These are phyloP conservation scores for Dothistroma pini DNA, from an alignment of 2,329 filamentous ascomycete species.

Conservation along the genomic window DNA sequence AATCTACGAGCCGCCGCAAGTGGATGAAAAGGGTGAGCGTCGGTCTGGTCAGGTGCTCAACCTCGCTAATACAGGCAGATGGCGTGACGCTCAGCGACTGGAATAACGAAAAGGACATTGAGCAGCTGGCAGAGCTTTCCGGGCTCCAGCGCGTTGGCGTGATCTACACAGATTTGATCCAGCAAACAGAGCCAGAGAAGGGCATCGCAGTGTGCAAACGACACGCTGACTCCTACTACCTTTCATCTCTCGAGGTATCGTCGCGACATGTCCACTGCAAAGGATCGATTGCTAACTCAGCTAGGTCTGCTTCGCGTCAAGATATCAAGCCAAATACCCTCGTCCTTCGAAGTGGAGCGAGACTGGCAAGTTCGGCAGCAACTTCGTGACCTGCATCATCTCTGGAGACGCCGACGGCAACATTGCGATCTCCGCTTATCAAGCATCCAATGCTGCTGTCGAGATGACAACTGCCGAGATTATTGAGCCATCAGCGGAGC, in stretches of 20 bases:
- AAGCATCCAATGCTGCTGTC: slow-evolving; percentile 90
- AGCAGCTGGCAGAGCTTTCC: slow-evolving; percentile 75
- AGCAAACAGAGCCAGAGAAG: slow-evolving; percentile 65
- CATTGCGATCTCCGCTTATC: slow-evolving; percentile 86
- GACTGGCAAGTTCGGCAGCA: slow-evolving; percentile 87
- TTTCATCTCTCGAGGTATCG: slow-evolving; percentile 75
- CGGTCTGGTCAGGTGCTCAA: neutral
- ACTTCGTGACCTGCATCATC: slow-evolving; percentile 94
- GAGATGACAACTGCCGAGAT: slow-evolving; percentile 97
- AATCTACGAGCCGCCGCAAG: slow-evolving; percentile 92
- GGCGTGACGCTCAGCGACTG: slow-evolving; percentile 81
- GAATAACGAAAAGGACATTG: slow-evolving; percentile 77
- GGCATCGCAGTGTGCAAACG: slow-evolving; percentile 86
- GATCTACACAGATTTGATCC: slow-evolving; percentile 89
- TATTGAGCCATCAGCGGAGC: slow-evolving; percentile 90
- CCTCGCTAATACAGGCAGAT: slow-evolving; percentile 51
- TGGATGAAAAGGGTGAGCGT: slow-evolving; percentile 58
- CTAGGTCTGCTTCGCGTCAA: slow-evolving; percentile 71
- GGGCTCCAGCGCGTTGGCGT: slow-evolving; percentile 86
- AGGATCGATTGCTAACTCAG: neutral
- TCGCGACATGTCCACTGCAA: neutral
- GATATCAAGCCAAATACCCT: slow-evolving; percentile 82
- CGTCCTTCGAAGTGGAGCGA: slow-evolving; percentile 97
- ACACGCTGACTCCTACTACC: slow-evolving; percentile 90
- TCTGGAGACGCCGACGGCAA: slow-evolving; percentile 88